phyloP scores from a whole-genome alignment of 202 grass and related monocot species.

The Eragrostis tef region DNA sequence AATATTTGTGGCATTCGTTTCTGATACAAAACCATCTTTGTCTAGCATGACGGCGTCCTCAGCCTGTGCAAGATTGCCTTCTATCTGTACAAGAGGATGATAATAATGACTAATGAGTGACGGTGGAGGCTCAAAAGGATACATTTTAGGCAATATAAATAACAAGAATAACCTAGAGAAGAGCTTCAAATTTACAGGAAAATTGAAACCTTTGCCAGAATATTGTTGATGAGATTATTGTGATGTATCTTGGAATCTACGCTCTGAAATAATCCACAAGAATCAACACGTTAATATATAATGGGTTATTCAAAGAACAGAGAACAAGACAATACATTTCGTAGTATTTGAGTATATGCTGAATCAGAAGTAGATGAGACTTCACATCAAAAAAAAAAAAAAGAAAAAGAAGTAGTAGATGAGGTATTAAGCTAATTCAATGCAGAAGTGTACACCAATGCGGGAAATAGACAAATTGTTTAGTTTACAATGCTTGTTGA shows the following conservation, averaged over 20 bases:
- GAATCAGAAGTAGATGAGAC: too few species aligned
- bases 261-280: slow-evolving; percentile 66
- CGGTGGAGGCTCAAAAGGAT: slow-evolving; percentile 25
- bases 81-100: slow-evolving; percentile 66
- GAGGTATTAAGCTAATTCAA: too few species aligned
- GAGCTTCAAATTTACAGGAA: slow-evolving; percentile 44
- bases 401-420: too few species aligned
- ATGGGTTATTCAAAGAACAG: slow-evolving; percentile 10
- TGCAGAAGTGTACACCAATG: too few species aligned
- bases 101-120: slow-evolving; percentile 33
- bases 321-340: background rate
- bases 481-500: background rate
- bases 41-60: slow-evolving; percentile 98
- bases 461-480: too few species aligned
- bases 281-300: slow-evolving; percentile 26
- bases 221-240: slow-evolving; percentile 99
- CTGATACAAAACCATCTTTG: slow-evolving; percentile 99
- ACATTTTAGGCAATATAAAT: slow-evolving; percentile 19
- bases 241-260: slow-evolving; percentile 99
- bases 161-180: slow-evolving; percentile 28
- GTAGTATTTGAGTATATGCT: too few species aligned
- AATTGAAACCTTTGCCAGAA: slow-evolving; percentile 83
- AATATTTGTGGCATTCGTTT: slow-evolving; percentile 99
- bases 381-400: too few species aligned
- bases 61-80: slow-evolving; percentile 83